Conservation (phyloP, 2,329 filamentous ascomycete genomes). For the Claviceps spartinae region DNA sequence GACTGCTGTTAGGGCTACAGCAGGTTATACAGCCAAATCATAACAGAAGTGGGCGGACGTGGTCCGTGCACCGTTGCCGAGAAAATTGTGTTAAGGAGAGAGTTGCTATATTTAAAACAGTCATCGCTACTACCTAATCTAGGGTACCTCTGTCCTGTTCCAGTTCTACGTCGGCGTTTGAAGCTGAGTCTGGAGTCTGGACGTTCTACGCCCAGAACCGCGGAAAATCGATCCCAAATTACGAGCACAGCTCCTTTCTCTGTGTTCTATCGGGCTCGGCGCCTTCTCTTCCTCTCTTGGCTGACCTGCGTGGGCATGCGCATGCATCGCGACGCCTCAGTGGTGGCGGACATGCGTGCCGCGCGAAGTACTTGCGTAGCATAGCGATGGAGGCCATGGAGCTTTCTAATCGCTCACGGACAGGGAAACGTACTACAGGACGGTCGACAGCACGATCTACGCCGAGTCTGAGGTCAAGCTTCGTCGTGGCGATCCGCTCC, state of each 20-base stretch:
- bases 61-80: no score
- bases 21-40: no score
- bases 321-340: background rate
- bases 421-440: background rate
- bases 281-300: background rate
- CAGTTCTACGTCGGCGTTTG: background rate
- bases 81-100: no score
- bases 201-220: background rate
- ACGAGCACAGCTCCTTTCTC: no score
- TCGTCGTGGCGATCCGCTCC: conserved; percentile 3
- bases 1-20: no score
- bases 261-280: no score
- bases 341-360: background rate
- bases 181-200: background rate
- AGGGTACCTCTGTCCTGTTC: background rate
- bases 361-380: background rate
- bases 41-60: no score
- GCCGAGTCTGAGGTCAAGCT: background rate
- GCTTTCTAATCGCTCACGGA: background rate
- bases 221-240: no score
- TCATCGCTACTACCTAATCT: no score
- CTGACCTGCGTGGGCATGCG: background rate
- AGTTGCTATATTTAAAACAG: no score
- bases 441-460: background rate
- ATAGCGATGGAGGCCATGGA: conserved; percentile 1